Percentiles rank a stretch among this genome's conserved stretches.
phyloP scores from a whole-genome alignment of 495 filamentous ascomycete species.

The Penicillium bovifimosum region DNA sequence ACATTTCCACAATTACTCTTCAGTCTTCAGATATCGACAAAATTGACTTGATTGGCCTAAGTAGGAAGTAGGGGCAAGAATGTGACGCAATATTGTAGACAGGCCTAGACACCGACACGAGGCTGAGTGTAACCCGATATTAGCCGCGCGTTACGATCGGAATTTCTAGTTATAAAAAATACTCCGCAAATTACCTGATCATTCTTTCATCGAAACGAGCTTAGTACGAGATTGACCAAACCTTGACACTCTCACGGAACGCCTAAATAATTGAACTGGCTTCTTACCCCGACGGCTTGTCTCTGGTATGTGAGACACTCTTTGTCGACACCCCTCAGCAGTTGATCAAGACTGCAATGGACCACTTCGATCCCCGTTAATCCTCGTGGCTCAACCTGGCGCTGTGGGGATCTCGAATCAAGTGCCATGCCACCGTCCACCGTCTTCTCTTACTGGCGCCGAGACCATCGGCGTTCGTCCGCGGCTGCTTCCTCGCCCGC shows the following conservation, averaged over 20 bases:
- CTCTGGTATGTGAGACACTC: conserved; percentile 23
- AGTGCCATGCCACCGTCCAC: conserved; percentile 38
- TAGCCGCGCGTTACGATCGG: conserved; percentile 1
- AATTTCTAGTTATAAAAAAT: too few relatives aligned
- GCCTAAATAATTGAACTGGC: too few relatives aligned
- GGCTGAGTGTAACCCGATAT: conserved; percentile 1
- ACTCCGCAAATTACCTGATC: neutral
- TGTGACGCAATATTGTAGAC: conserved; percentile 1
- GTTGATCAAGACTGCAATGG: conserved; percentile 16
- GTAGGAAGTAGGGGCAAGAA: conserved; percentile 4
- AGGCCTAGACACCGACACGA: conserved; percentile 1
- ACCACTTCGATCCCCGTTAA: conserved; percentile 9
- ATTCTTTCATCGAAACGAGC: neutral
- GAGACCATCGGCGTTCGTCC: conserved; percentile 41
- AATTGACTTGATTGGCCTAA: too few relatives aligned
- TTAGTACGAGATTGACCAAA: neutral
- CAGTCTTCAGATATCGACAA: neutral
- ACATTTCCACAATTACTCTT: neutral
- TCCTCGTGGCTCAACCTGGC: conserved; percentile 1
- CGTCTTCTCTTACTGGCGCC: conserved; percentile 47
- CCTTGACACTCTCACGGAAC: too few relatives aligned
- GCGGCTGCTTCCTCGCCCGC: conserved; percentile 29
- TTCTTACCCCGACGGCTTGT: conserved; percentile 17
- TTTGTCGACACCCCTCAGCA: conserved; percentile 16
- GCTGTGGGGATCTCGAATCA: conserved; percentile 10